Base-by-base conservation (phyloP, 2,329 filamentous ascomycete species). In the Ceratocystis harringtonii region DNA sequence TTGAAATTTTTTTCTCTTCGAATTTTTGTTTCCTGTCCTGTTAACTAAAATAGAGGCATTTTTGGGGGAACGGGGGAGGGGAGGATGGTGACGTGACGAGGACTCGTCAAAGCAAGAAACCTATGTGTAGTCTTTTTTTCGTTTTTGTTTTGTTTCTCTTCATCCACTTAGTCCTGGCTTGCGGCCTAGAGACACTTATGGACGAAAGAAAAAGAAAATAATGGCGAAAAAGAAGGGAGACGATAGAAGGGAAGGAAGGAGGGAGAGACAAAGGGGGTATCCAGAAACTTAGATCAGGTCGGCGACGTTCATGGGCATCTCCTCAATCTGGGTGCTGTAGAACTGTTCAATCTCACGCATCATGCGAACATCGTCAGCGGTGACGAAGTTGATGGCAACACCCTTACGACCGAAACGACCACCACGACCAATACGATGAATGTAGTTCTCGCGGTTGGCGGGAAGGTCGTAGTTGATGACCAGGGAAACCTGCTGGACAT, bases 321-420 rank as follows among this genome's bases (percentile, higher is more conserved):
- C 94, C 81, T 99, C 94, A 72, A 99, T 97, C 83, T 99, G 94
- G 78, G 94, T 99, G 85, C 90, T 96, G 88, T 99, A 99, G 85
- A 97, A 99, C 82, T 96, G 90, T 80, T 99, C 94, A 73, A 99
- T 99, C 80, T 99, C 94, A 78, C 94, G 87, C 90, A 99, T 95
- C 90, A 99, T 97, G 78, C 92, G 91, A 74, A 99, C 94, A 79
- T 99, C 94, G 71, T 99, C 94, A 73, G 91, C 90, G 69, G 92
- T 97, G 77, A 99, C 94, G 78, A 99, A 99, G 90, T 99, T 99
- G 85, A 99, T 99, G 75, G 94, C 94, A 78, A 99, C 94, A 88
- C 94, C 94, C 88, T 99, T 99, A 79, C 94, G 91, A 79, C 94
- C 94, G 82, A 99, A 99, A 83, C 94, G 92, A 81, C 94, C 94